These are phyloP conservation scores for Nothophytophthora sp. DNA, from an alignment of 352 stramenopile genomes.

Conservation along the genomic window DNA sequence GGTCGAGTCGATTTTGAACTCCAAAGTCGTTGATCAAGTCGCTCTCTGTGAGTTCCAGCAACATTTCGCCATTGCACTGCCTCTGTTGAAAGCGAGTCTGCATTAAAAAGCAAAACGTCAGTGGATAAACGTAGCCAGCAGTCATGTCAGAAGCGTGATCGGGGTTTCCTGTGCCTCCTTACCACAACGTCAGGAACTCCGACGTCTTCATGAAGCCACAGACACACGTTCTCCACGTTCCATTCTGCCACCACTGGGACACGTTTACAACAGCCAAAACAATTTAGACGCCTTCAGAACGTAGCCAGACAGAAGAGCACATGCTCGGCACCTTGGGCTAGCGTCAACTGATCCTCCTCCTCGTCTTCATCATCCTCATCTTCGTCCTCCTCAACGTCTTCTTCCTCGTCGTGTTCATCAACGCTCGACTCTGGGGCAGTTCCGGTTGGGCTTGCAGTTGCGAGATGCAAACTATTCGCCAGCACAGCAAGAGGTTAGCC, in stretches of 20 bases:
- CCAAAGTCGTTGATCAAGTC: conserved; percentile 80
- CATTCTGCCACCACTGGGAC: conserved; percentile 65
- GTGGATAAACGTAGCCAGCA: background rate
- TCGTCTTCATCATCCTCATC: conserved; percentile 51
- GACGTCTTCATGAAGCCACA: conserved; percentile 81
- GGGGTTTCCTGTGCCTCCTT: background rate
- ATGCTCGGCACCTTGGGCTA: conserved; percentile 47
- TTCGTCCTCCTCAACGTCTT: conserved; percentile 47
- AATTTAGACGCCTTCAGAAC: background rate
- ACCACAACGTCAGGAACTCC: conserved; percentile 74
- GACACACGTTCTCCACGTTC: conserved; percentile 81
- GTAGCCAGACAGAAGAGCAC: background rate
- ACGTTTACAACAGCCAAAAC: too few species aligned
- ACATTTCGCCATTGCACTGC: conserved; percentile 67
- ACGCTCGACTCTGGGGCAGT: conserved; percentile 11
- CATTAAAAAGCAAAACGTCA: conserved; percentile 2
- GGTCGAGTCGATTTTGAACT: conserved; percentile 63
- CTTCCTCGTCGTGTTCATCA: conserved; percentile 27
- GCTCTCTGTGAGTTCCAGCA: conserved; percentile 70
- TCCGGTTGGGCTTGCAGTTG: conserved; percentile 5
- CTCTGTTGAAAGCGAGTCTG: conserved; percentile 69
- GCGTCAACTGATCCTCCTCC: conserved; percentile 55
- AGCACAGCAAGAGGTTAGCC: background rate
- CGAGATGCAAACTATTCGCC: conserved; percentile 1
- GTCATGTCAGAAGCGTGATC: background rate